These are phyloP conservation scores for Paramyrothecium sp. DNA, from an alignment of 2,329 filamentous ascomycete species.

Conservation along the genomic window DNA sequence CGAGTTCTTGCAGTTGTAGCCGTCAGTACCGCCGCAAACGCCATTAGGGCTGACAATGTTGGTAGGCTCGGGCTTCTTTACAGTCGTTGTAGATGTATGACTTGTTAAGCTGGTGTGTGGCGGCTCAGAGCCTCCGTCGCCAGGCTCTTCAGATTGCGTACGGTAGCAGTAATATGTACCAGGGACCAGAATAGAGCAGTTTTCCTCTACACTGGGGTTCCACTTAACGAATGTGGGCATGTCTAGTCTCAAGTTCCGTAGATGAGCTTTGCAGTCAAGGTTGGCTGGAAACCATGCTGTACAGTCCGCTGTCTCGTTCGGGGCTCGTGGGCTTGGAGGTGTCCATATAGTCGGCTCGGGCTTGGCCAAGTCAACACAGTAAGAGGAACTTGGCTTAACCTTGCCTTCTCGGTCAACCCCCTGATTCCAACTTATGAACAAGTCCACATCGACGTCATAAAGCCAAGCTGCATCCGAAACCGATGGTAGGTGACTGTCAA, in stretches of 20 bases:
- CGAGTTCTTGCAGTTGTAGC: background rate
- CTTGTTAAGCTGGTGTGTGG: background rate
- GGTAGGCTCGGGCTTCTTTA: background rate
- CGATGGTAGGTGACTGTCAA: background rate
- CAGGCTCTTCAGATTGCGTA: background rate
- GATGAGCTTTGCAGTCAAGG: background rate
- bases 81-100: background rate
- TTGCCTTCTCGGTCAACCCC: background rate
- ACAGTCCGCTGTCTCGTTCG: conserved; percentile 2
- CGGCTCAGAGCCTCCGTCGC: background rate
- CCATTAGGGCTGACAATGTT: background rate
- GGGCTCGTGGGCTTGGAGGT: conserved; percentile 4
- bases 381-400: background rate
- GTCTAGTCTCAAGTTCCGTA: background rate
- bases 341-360: conserved; percentile 1
- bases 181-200: conserved; percentile 6
- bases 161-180: conserved; percentile 10
- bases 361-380: background rate
- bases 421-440: conserved; percentile 10
- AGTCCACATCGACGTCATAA: background rate
- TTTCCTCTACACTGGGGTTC: conserved; percentile 7
- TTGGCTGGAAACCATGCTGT: background rate
- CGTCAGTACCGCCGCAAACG: background rate
- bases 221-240: conserved; percentile 1
- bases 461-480: background rate